phyloP scores from a whole-genome alignment of 352 stramenopile genomes.

The Nothophytophthora sp. region DNA sequence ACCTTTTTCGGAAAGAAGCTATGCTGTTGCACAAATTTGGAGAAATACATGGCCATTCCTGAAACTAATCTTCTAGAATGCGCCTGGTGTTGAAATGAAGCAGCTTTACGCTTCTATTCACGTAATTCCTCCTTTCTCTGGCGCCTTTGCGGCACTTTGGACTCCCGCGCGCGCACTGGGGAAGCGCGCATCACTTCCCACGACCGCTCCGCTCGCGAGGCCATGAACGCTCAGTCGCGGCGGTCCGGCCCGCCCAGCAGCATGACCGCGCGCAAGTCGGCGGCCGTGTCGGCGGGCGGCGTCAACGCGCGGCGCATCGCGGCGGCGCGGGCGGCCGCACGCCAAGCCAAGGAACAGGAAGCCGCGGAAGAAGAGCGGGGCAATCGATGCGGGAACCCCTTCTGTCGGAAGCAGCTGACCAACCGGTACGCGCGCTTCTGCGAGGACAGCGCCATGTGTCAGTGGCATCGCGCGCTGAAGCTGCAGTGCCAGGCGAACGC shows the following conservation, averaged over 20 bases:
- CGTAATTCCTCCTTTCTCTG: too few relatives aligned
- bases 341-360: slow-evolving; percentile 5
- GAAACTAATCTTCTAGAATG: too few relatives aligned
- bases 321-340: background rate
- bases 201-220: too few relatives aligned
- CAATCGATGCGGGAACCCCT: slow-evolving; percentile 52
- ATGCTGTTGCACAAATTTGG: too few relatives aligned
- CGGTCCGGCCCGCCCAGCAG: background rate
- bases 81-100: too few relatives aligned
- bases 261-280: slow-evolving; percentile 31
- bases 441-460: slow-evolving; percentile 47
- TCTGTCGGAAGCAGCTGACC: slow-evolving; percentile 40
- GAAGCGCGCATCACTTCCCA: too few relatives aligned
- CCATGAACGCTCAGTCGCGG: too few relatives aligned
- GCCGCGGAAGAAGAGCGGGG: background rate
- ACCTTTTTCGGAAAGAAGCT: too few relatives aligned
- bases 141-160: too few relatives aligned
- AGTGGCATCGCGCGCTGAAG: slow-evolving; percentile 50
- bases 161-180: too few relatives aligned
- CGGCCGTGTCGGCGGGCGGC: slow-evolving; percentile 11
- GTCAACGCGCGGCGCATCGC: slow-evolving; percentile 20
- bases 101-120: too few relatives aligned
- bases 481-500: slow-evolving; percentile 46
- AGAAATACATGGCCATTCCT: too few relatives aligned
- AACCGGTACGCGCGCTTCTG: slow-evolving; percentile 52